Percentiles rank a stretch among this genome's conserved stretches.
phyloP scores from a whole-genome alignment of 306 rosid species.

The Corylus heterophylla region DNA sequence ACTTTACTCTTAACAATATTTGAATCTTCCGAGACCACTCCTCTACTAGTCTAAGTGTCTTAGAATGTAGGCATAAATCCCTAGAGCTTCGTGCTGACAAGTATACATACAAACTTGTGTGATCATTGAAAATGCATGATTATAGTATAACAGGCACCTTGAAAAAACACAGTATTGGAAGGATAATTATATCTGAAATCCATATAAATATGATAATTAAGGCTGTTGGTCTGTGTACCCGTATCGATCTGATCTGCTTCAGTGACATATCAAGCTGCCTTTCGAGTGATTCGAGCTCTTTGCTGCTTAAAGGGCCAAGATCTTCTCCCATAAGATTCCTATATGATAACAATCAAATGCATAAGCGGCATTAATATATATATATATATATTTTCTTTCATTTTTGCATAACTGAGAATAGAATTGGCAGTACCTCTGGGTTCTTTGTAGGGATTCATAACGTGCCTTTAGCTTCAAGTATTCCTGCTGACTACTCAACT shows the following conservation, averaged over 20 bases:
- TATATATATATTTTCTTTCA: not conserved
- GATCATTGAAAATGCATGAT: no score
- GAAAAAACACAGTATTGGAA: not conserved
- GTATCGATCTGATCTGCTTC: conserved; percentile 84
- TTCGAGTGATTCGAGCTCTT: conserved; percentile 92
- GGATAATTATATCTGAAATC: not conserved
- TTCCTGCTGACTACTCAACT: conserved; percentile 96
- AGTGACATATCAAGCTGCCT: conserved; percentile 89
- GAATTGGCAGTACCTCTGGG: conserved; percentile 66
- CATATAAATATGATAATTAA: not conserved
- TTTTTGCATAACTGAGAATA: not conserved
- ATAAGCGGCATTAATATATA: not conserved
- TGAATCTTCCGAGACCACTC: not conserved
- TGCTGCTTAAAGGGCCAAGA: conserved; percentile 83
- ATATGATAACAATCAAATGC: not conserved
- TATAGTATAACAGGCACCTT: not conserved
- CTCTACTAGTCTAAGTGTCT: not conserved
- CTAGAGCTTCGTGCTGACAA: not conserved
- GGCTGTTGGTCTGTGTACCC: conserved; percentile 47
- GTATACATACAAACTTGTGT: not conserved
- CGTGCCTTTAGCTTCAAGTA: conserved; percentile 97
- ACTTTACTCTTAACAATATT: not conserved
- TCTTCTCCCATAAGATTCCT: conserved; percentile 99
- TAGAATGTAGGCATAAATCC: not conserved
- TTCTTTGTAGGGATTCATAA: conserved; percentile 76